phyloP scores from a whole-genome alignment of 2,329 filamentous ascomycete species.

The Penicillium capsulatum region DNA sequence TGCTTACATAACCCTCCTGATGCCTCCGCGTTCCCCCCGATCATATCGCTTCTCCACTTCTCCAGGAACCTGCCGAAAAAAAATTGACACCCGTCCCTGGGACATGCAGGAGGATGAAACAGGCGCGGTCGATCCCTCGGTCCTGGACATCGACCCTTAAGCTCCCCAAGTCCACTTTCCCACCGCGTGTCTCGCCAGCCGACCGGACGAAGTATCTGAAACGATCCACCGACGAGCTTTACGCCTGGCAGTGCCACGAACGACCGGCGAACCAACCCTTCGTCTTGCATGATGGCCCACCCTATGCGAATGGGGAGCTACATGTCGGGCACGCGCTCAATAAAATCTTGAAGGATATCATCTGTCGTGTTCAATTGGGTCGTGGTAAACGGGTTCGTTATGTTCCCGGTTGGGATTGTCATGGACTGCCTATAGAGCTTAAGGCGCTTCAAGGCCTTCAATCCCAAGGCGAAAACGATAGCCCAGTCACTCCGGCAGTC shows the following conservation, averaged over 20 bases:
- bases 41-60: neutral
- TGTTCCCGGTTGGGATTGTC: constrained; percentile 94
- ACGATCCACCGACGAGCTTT: constrained; percentile 80
- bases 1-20: no score
- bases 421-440: constrained; percentile 93
- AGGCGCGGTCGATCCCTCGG: constrained; percentile 36
- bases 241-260: constrained; percentile 70
- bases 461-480: constrained; percentile 27
- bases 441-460: constrained; percentile 71
- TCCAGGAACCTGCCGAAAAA: no score
- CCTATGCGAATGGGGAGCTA: constrained; percentile 88
- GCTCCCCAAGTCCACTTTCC: constrained; percentile 70
- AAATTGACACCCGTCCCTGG: neutral
- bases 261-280: constrained; percentile 60
- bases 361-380: constrained; percentile 74
- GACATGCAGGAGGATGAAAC: constrained; percentile 32
- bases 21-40: neutral
- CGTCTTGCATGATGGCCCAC: constrained; percentile 88
- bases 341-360: constrained; percentile 94
- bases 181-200: constrained; percentile 45
- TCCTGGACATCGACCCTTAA: constrained; percentile 71
- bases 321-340: constrained; percentile 95
- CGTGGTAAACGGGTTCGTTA: constrained; percentile 74
- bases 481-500: constrained; percentile 40
- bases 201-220: constrained; percentile 59